Base-by-base conservation (phyloP, 148 eudicot genomes). In the Simmondsia chinensis region DNA sequence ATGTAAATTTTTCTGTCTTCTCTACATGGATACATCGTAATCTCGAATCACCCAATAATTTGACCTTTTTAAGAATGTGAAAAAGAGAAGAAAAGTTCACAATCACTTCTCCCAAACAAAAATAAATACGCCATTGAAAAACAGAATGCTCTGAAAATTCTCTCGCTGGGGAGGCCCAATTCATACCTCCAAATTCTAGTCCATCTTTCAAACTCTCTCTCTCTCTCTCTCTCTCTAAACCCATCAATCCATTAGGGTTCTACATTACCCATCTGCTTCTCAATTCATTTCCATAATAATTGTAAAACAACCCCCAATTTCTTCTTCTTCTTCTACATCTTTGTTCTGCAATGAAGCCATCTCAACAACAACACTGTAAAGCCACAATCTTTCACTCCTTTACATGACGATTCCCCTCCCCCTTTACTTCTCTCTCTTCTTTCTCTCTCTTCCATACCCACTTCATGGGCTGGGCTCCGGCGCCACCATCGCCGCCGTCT, bases 401-500 rank as follows among this genome's bases (percentile, higher is more conserved):
- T 56, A 55, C 50, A 80, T 74, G 82, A 71, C 74, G 61, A 18
- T 15, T 50, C 29, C 56, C 25, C 5, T 35, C 59, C 30, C 40
- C 29, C n/a, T 71, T 33, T 24, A 63, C 10, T 3, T 35, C 13
- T 11, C 46, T 39, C 11, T 65, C 39, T 10, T 30, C 54, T 38
- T 68, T 43, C 29, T 59, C 31, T 40, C 24, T 6, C 44, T 41
- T 3, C 73, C 49, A 0, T 15, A 14, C n/a, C 9, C 40, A 14
- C 64, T 57, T 48, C 23, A 55, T 33, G 56, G 50, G 29, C 64
- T 85, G 33, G 75, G 74, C 61, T 59, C 64, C 52, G 74, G 81
- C 22, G 48, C 71, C 56, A 51, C 80, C 26, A 64, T 82, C 49
- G 25, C 77, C 46, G 64, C 73, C 46, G 76, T 73, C 44, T 53